phyloP scores from a whole-genome alignment of 2,329 filamentous ascomycete genomes.

The Pyrenophora seminiperda region DNA sequence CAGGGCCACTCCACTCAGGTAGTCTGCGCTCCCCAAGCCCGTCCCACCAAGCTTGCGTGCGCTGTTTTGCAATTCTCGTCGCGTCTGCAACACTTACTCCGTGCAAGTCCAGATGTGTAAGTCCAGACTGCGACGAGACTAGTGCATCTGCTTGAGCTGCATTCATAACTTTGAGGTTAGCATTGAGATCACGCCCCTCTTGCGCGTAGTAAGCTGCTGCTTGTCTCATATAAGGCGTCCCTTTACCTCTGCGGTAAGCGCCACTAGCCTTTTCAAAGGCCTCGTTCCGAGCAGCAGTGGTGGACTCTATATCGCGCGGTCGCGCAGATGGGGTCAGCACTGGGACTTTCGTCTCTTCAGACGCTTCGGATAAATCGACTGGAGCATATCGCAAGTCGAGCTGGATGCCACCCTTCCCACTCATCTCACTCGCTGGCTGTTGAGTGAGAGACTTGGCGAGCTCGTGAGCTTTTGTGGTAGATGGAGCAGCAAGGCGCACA shows the following conservation, averaged over 20 bases:
- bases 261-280: constrained; percentile 64
- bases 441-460: constrained; percentile 61
- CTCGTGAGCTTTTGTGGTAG: constrained; percentile 63
- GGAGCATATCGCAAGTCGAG: constrained; percentile 56
- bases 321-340: constrained; percentile 36
- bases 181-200: constrained; percentile 68
- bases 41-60: constrained; percentile 77
- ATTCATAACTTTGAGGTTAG: constrained; percentile 61
- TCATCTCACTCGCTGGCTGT: constrained; percentile 36
- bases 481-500: constrained; percentile 62
- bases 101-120: constrained; percentile 74
- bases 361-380: constrained; percentile 44
- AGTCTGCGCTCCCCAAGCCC: constrained; percentile 68
- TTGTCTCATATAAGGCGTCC: constrained; percentile 71
- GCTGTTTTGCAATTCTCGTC: constrained; percentile 73
- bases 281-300: constrained; percentile 54
- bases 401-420: constrained; percentile 50
- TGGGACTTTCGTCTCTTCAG: constrained; percentile 35
- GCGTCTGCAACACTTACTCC: constrained; percentile 82
- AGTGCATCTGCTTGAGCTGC: constrained; percentile 72
- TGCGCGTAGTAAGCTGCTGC: constrained; percentile 80
- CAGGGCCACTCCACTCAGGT: constrained; percentile 48
- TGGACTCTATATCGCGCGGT: constrained; percentile 48
- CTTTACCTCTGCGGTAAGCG: constrained; percentile 66
- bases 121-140: constrained; percentile 73